Evolutionary conservation across 2,329 filamentous ascomycete species (phyloP).

Genomic region (Ophiocordyceps camponoti-rufipedis): DNA sequence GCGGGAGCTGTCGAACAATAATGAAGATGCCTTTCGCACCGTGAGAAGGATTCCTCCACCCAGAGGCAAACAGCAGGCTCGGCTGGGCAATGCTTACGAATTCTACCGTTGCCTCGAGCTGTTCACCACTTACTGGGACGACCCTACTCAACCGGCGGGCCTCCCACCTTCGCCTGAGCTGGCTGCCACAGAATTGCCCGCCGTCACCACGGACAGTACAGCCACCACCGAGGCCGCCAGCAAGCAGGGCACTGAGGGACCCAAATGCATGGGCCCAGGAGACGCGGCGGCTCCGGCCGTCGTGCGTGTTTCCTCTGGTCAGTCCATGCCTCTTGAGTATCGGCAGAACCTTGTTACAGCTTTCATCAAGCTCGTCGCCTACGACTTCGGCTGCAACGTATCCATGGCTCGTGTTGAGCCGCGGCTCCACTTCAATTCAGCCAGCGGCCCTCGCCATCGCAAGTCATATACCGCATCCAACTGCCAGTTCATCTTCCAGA

Average conservation of each 20-base stretch:
- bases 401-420: constrained; percentile 37
- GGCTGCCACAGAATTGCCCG: constrained; percentile 4
- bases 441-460: constrained; percentile 12
- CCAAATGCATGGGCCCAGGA: constrained; percentile 1
- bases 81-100: constrained; percentile 45
- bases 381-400: constrained; percentile 48
- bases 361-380: constrained; percentile 45
- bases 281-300: constrained; percentile 4
- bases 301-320: constrained; percentile 28
- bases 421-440: constrained; percentile 33
- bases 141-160: constrained; percentile 25
- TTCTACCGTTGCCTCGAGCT: constrained; percentile 45
- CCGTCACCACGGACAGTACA: background rate
- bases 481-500: constrained; percentile 42
- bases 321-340: constrained; percentile 38
- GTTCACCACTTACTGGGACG: constrained; percentile 42
- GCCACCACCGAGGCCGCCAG: background rate
- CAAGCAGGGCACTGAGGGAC: background rate
- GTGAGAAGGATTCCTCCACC: constrained; percentile 38
- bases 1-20: constrained; percentile 35
- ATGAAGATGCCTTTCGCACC: constrained; percentile 41
- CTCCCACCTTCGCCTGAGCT: constrained; percentile 16
- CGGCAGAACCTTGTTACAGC: constrained; percentile 37
- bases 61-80: constrained; percentile 31
- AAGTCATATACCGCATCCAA: constrained; percentile 39